Evolutionary conservation across 2,329 filamentous ascomycete species (phyloP).

Genomic region (Colletotrichum limetticola): DNA sequence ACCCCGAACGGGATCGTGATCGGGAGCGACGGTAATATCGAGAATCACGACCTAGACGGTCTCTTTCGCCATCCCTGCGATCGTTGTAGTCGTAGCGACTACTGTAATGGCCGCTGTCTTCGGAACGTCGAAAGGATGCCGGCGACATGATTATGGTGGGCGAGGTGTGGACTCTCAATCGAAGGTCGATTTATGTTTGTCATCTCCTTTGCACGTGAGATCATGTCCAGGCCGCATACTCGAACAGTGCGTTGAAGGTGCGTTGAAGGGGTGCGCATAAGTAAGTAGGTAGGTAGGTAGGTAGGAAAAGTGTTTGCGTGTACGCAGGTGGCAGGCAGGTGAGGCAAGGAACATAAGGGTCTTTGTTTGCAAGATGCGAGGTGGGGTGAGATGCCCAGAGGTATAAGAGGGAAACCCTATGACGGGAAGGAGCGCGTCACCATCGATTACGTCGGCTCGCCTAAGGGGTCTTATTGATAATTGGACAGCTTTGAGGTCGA

Average conservation of each 20-base stretch:
- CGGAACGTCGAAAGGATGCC: not conserved
- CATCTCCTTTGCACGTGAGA: not conserved
- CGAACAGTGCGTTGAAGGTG: not conserved
- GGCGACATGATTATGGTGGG: not conserved
- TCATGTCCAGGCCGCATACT: not conserved
- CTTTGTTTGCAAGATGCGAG: not conserved
- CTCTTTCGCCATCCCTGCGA: constrained; percentile 29
- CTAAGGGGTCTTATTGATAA: not conserved
- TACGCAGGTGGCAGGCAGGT: not conserved
- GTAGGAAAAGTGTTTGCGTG: not conserved
- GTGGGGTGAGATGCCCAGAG: not conserved
- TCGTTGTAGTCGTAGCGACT: constrained; percentile 7
- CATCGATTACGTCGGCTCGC: not conserved
- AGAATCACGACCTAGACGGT: constrained; percentile 13
- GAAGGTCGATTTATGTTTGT: not conserved
- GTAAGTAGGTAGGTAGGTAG: too few species aligned
- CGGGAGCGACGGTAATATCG: not conserved
- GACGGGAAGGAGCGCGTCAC: not conserved
- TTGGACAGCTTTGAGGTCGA: not conserved
- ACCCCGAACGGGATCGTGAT: not conserved
- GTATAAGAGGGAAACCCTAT: not conserved
- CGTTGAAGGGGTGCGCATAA: not conserved
- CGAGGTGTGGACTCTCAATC: not conserved
- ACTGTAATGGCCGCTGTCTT: constrained; percentile 26
- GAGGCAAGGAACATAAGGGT: not conserved